Base-by-base conservation (phyloP, 495 filamentous ascomycete genomes). In the Talaromyces nanjingensis region DNA sequence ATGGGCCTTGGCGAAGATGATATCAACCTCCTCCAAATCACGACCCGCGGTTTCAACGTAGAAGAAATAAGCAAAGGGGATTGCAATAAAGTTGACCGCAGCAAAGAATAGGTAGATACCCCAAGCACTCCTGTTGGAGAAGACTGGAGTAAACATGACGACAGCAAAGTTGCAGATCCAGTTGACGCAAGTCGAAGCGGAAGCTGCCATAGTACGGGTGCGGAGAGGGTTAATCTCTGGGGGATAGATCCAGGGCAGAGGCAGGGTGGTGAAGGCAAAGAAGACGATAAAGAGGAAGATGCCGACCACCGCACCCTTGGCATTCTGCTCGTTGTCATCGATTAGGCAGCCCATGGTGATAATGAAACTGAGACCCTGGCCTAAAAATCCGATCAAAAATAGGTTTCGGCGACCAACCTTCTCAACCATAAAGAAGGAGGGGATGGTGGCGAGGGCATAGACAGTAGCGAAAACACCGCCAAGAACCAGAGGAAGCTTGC, bases 281-380 rank as follows among this genome's bases (percentile, higher is more conserved):
- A 81, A 87, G 59, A 85, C 70, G 4, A 80, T 80, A 49, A 84
- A 87, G 22, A 85, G 76, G 52, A 84, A 79, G 65, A 84, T 83
- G 71, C 86, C 82, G 64, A 80, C 79, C 25, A 85, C 81, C 49
- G 83, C 84, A 25, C 80, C 76, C 2, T 77, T 79, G 18, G 82
- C 72, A 1, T 65, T 68, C 0, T 76, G 79, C 0, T 83, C 75
- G 14, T 75, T 79, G 7, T 78, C 74, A 56, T 81, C 82, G 3
- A 81, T 75, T 0, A 76, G 77, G 64, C 80, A 80, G 24, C 81
- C 80, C 71, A 81, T 76, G 49, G 76, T 74, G 60, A 78, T 76
- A 54, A 77, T 65, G 63, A 78, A 76, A 45, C 66, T 70, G 31
- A 73, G 68, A 69, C 76, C 74, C 63, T 78, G 76, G 49, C 83